These are phyloP conservation scores for Leonotis leonurus DNA, from an alignment of 257 asterid species.

Conservation along the genomic window DNA sequence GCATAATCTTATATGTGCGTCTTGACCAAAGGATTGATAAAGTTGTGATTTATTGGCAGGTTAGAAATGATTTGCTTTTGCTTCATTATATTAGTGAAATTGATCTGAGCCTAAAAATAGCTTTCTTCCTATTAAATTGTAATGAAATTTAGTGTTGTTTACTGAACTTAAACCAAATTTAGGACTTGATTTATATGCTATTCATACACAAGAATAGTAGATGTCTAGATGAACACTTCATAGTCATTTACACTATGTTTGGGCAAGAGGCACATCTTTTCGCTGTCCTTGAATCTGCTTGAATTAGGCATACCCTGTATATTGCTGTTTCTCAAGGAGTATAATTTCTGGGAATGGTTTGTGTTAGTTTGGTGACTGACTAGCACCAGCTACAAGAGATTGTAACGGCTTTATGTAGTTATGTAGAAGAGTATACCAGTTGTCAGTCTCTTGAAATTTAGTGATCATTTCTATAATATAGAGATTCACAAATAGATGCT, in stretches of 20 bases:
- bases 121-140: not conserved
- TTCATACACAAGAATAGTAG: not conserved
- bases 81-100: not conserved
- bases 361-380: slow-evolving; percentile 5
- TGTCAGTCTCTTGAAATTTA: slow-evolving; percentile 1
- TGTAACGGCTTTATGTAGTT: not conserved
- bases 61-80: not conserved
- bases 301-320: not conserved
- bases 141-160: not conserved
- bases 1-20: not conserved
- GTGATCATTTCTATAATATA: not conserved
- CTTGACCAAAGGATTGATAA: not conserved
- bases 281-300: slow-evolving; percentile 5
- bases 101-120: not conserved
- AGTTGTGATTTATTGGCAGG: not conserved
- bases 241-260: not conserved
- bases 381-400: not conserved
- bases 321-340: not conserved
- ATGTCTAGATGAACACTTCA: not conserved
- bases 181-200: not conserved
- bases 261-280: not conserved
- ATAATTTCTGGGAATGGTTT: slow-evolving; percentile 11
- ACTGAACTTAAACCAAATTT: not conserved
- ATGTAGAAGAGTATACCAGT: not conserved
- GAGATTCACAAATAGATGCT: not conserved